Evolutionary conservation across 2,329 filamentous ascomycete genomes (phyloP), one percentile per base, ranked within the genome.

Genomic region (Cercospora sojina): DNA sequence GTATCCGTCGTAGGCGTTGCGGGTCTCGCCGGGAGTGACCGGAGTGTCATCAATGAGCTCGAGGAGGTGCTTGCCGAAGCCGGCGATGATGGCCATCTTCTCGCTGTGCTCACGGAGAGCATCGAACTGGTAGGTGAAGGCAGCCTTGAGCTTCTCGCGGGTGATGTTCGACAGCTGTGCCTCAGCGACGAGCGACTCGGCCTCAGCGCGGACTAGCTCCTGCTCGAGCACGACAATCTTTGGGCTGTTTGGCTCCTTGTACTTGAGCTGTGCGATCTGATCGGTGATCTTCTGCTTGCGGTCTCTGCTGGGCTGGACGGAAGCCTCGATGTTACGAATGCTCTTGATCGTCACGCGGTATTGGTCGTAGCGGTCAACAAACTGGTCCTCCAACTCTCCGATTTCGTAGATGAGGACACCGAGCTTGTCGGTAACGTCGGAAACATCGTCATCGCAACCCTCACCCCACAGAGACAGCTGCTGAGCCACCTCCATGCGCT

Each of bases 281-380:
- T 99, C 95, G 75, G 92, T 97, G 77, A 99, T 98, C 83, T 98
- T 99, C 81, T 98, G 94, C 85, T 99, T 99, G 81, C 95, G 91
- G 82, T 99, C 95, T 82, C 95, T 88, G 84, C 93, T 97, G 64
- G 95, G 95, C 82, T 99, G 95, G 59, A 99, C 95, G 23, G 94
- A 98, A 67, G 94, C 93, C 81, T 99, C 95, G 71, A 99, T 99
- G 82, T 99, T 99, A 76, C 95, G 91, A 77, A 99, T 97, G 80
- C 93, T 96, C 90, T 99, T 99, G 83, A 99, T 96, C 62, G 95
- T 99, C 65, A 99, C 91, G 77, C 95, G 92, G 84, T 98, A 99
- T 82, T 99, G 95, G 80, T 99, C 95, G 81, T 99, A 99, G 77
- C 93, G 92, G 80, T 99, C 95, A 79, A 99, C 93, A 77, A 96